phyloP scores from a whole-genome alignment of 441 rosid species.

The Theobroma grandiflorum region DNA sequence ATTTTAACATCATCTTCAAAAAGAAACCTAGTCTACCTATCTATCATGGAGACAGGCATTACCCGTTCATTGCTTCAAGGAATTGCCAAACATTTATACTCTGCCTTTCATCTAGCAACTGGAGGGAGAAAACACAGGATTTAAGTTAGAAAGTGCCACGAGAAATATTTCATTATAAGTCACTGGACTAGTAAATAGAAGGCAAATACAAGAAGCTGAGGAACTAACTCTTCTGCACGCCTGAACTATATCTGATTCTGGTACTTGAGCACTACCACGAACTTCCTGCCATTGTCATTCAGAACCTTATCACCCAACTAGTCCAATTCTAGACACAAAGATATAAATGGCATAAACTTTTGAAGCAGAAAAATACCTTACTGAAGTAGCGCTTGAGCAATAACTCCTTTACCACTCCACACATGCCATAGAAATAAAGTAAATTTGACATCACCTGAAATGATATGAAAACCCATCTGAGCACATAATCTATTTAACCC shows the following conservation, averaged over 20 bases:
- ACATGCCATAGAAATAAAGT: conserved; percentile 91
- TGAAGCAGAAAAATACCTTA: conserved; percentile 61
- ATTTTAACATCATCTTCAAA: background rate
- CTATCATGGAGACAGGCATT: conserved; percentile 30
- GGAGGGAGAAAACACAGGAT: conserved; percentile 34
- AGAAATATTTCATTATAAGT: background rate
- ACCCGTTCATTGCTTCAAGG: conserved; percentile 91
- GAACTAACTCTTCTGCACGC: conserved; percentile 83
- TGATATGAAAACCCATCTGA: conserved; percentile 16
- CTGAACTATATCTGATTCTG: conserved; percentile 85
- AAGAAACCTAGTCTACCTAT: background rate
- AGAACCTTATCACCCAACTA: conserved; percentile 26
- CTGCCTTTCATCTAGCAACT: conserved; percentile 89
- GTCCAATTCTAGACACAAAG: conserved; percentile 4
- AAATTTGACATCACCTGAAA: conserved; percentile 84
- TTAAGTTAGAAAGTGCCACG: background rate
- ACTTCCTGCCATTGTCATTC: conserved; percentile 65
- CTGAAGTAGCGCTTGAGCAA: conserved; percentile 91
- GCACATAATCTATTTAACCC: conserved; percentile 19
- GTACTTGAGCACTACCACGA: conserved; percentile 78
- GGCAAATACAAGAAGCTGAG: conserved; percentile 18
- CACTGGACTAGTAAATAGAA: background rate
- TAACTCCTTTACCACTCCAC: conserved; percentile 86
- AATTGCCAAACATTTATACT: conserved; percentile 73
- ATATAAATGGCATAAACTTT: conserved; percentile 3